Evolutionary conservation across 768 basidiomycete genomes (phyloP).

Genomic region (Lepiota venenata): DNA sequence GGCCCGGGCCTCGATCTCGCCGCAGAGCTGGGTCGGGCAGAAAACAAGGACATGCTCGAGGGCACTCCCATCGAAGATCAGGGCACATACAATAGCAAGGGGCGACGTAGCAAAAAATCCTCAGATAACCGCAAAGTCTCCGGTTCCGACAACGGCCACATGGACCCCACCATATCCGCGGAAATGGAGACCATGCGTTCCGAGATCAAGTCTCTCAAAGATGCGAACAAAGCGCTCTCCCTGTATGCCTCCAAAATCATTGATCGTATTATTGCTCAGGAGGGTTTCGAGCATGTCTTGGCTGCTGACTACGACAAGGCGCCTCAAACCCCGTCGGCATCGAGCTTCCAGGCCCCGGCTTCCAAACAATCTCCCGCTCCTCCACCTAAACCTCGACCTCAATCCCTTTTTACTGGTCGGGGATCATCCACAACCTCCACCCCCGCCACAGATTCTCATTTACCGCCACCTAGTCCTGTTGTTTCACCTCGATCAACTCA

Average conservation of each 20-base stretch:
- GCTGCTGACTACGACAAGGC: slow-evolving; percentile 82
- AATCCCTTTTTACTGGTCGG: slow-evolving; percentile 53
- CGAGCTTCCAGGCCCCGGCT: slow-evolving; percentile 27
- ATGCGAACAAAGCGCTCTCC: slow-evolving; percentile 94
- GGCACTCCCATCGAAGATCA: slow-evolving; percentile 52
- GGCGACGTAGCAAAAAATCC: slow-evolving; percentile 46
- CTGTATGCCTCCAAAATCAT: slow-evolving; percentile 97
- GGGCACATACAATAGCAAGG: slow-evolving; percentile 38
- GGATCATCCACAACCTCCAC: slow-evolving; percentile 32
- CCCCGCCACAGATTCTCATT: slow-evolving; percentile 22
- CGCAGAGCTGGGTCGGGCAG: slow-evolving; percentile 87
- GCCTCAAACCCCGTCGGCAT: slow-evolving; percentile 42
- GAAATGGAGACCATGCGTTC: slow-evolving; percentile 74
- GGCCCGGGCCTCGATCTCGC: slow-evolving; percentile 89
- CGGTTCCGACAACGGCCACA: slow-evolving; percentile 26
- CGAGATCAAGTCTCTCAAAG: slow-evolving; percentile 91
- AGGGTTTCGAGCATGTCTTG: slow-evolving; percentile 95
- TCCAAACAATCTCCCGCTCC: slow-evolving; percentile 26
- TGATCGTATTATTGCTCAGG: slow-evolving; percentile 93
- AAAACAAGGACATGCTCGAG: slow-evolving; percentile 79
- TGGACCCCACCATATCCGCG: slow-evolving; percentile 39
- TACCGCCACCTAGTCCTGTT: slow-evolving; percentile 15
- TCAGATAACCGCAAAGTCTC: slow-evolving; percentile 36
- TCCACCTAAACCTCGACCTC: slow-evolving; percentile 51
- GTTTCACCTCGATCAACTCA: neutral